Evolutionary conservation across 2,329 filamentous ascomycete species (phyloP).

Genomic region (Aspergillus floridensis): DNA sequence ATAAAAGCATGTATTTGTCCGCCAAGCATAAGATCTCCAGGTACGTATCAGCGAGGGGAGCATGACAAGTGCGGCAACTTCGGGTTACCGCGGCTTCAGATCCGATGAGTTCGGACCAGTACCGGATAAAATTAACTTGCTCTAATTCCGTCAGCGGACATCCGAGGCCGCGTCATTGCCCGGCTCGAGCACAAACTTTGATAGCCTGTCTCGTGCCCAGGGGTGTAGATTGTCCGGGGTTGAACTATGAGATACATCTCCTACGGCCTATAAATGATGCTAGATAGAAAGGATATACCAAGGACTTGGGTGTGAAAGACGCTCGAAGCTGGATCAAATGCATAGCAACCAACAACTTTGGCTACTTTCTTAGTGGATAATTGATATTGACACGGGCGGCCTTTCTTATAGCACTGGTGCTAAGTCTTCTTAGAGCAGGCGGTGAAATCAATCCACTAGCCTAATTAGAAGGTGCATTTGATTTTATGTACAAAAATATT

Average conservation of each 20-base stretch:
- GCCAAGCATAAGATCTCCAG: neutral
- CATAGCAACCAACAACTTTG: too few relatives aligned
- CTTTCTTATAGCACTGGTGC: neutral
- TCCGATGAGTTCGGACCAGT: neutral
- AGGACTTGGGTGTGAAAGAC: too few relatives aligned
- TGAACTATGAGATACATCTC: neutral
- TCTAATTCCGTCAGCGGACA: too few relatives aligned
- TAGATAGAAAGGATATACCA: too few relatives aligned
- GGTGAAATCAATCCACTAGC: too few relatives aligned
- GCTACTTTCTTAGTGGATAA: neutral
- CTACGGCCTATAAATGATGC: too few relatives aligned
- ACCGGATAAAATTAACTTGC: neutral
- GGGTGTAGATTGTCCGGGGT: neutral
- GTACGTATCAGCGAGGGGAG: neutral
- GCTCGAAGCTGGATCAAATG: too few relatives aligned
- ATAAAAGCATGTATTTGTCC: too few relatives aligned
- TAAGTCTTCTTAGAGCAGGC: too few relatives aligned
- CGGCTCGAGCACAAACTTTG: neutral
- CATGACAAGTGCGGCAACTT: neutral
- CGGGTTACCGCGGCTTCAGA: neutral
- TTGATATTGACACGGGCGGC: neutral
- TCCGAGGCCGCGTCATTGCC: too few relatives aligned
- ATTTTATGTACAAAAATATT: too few relatives aligned
- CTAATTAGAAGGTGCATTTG: too few relatives aligned
- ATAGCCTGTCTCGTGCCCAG: neutral